Conservation (phyloP, 164 flowering plant genomes). For the Litsea cubeba region DNA sequence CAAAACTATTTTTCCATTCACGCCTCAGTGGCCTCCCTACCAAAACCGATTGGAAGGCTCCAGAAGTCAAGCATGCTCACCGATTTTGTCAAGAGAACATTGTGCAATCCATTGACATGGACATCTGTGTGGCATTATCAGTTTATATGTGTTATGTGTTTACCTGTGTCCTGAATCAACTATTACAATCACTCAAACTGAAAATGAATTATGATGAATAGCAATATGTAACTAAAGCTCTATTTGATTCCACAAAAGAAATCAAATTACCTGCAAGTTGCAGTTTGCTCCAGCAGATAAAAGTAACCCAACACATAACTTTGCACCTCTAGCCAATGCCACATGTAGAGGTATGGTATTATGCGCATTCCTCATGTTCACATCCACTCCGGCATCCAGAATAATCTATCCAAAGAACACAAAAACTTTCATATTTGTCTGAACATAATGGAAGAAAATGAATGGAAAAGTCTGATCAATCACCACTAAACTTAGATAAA, state of each 20-base stretch:
- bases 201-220: neutral
- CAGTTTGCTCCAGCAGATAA: conserved; percentile 82
- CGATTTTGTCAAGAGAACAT: too few species aligned
- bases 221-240: neutral
- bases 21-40: too few species aligned
- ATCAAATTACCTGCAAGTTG: conserved; percentile 69
- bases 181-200: too few species aligned
- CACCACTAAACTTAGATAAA: neutral
- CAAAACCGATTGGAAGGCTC: too few species aligned
- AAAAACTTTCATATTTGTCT: neutral
- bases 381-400: conserved; percentile 94
- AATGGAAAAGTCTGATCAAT: neutral
- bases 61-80: too few species aligned
- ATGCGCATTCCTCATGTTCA: conserved; percentile 74
- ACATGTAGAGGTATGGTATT: conserved; percentile 93
- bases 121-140: too few species aligned
- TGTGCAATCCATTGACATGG: too few species aligned
- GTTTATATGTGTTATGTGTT: too few species aligned
- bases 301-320: conserved; percentile 83
- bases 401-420: conserved; percentile 49
- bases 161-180: too few species aligned
- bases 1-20: too few species aligned
- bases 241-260: neutral
- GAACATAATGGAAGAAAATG: neutral
- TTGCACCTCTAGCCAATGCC: conserved; percentile 96